Conservation (phyloP, 1,284 basidiomycete species). For the Ustilago nuda region DNA sequence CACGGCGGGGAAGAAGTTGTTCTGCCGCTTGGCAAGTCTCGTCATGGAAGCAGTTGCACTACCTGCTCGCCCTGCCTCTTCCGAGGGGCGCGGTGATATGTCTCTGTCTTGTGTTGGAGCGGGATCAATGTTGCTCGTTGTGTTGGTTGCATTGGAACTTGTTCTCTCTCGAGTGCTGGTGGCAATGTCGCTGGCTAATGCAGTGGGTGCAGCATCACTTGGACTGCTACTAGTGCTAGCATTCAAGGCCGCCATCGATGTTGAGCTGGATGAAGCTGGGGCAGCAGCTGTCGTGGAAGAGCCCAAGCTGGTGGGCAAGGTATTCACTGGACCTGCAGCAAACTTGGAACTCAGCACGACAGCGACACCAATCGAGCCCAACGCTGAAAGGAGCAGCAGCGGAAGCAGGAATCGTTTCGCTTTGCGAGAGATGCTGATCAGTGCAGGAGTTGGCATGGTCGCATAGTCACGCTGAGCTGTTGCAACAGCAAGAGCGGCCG, state of each 20-base stretch:
- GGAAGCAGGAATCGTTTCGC: conserved; percentile 18
- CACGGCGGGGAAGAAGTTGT: conserved; percentile 7
- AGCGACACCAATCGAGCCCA: conserved; percentile 16
- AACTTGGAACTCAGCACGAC: conserved; percentile 37
- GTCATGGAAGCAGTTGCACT: conserved; percentile 12
- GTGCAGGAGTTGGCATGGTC: neutral
- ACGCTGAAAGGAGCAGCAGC: conserved; percentile 17
- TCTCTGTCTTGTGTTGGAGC: neutral
- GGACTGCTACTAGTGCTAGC: neutral
- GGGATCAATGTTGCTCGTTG: neutral
- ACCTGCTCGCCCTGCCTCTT: neutral
- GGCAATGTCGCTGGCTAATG: neutral
- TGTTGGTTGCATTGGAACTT: neutral
- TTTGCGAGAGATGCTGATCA: conserved; percentile 15
- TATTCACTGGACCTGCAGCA: conserved; percentile 10
- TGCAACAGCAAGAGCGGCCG: neutral
- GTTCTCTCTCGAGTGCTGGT: neutral
- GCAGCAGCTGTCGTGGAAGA: neutral
- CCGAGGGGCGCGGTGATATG: neutral
- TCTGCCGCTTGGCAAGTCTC: conserved; percentile 17
- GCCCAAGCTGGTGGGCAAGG: neutral
- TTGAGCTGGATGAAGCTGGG: neutral
- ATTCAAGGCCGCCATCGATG: neutral
- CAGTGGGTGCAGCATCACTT: neutral
- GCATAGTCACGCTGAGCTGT: neutral